Evolutionary conservation across 2,329 filamentous ascomycete species (phyloP).

Genomic region (Fusarium sp.): DNA sequence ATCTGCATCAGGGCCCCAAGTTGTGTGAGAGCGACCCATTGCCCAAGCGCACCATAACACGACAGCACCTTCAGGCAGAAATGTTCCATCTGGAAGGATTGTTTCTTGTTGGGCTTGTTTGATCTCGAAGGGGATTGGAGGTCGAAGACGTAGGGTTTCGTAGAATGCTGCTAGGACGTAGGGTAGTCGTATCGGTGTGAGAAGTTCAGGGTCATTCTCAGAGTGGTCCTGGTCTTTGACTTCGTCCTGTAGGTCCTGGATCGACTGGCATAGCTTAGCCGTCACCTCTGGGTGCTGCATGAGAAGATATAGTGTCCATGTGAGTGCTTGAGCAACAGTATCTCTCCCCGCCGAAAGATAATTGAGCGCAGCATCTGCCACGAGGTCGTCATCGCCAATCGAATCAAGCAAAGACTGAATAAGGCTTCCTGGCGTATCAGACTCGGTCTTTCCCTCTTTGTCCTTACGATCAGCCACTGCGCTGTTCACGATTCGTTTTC

Average conservation of each 20-base stretch:
- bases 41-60: constrained; percentile 75
- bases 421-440: constrained; percentile 63
- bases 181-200: constrained; percentile 61
- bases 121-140: constrained; percentile 75
- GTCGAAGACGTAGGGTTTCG: constrained; percentile 71
- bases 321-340: constrained; percentile 73
- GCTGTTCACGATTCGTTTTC: constrained; percentile 67
- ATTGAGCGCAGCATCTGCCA: constrained; percentile 74
- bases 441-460: constrained; percentile 11
- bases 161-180: constrained; percentile 73
- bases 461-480: constrained; percentile 57
- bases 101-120: constrained; percentile 67
- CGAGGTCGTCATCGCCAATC: constrained; percentile 64
- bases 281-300: constrained; percentile 62
- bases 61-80: constrained; percentile 65
- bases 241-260: constrained; percentile 43
- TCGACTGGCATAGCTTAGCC: constrained; percentile 59
- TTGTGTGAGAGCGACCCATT: constrained; percentile 68
- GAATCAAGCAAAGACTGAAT: constrained; percentile 71
- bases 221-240: not conserved
- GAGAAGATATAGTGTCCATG: constrained; percentile 73
- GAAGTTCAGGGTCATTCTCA: constrained; percentile 44
- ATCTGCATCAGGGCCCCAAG: constrained; percentile 69
- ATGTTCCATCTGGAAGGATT: constrained; percentile 71
- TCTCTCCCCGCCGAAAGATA: constrained; percentile 75